Percentiles rank a stretch among this genome's conserved stretches.
phyloP scores from a whole-genome alignment of 1,284 basidiomycete species.

The Malassezia dermatis region DNA sequence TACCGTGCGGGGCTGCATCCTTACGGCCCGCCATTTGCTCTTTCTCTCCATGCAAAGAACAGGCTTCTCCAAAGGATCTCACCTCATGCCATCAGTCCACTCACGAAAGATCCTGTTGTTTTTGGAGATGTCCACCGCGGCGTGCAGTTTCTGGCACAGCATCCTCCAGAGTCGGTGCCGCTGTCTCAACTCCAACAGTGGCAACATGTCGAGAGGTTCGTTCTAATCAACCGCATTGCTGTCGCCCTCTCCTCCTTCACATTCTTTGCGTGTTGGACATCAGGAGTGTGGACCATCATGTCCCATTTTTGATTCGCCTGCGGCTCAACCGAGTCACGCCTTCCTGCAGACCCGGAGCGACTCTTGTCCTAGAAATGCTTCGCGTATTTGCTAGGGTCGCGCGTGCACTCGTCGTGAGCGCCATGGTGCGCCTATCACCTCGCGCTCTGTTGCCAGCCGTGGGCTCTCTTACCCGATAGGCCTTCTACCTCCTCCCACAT shows the following conservation, averaged over 20 bases:
- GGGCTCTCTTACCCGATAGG: slow-evolving; percentile 6
- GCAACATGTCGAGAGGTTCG: slow-evolving; percentile 12
- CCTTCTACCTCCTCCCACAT: background rate
- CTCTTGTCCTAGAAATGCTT: slow-evolving; percentile 3
- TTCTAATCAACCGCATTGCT: slow-evolving; percentile 13
- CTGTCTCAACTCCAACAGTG: slow-evolving; percentile 2
- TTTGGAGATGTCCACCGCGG: slow-evolving; percentile 8
- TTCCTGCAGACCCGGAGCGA: background rate
- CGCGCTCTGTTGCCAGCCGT: slow-evolving; percentile 14
- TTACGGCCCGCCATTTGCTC: slow-evolving; percentile 14
- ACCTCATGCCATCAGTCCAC: background rate
- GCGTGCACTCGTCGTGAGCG: slow-evolving; percentile 13
- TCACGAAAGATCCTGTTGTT: background rate
- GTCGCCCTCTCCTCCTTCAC: slow-evolving; percentile 12
- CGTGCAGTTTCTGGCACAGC: slow-evolving; percentile 1
- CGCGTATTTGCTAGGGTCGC: slow-evolving; percentile 1
- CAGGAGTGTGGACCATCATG: slow-evolving; percentile 16
- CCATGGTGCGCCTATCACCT: slow-evolving; percentile 7
- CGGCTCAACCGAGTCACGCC: slow-evolving; percentile 16
- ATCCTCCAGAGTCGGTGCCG: background rate
- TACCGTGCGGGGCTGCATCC: slow-evolving; percentile 14
- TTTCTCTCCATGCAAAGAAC: background rate
- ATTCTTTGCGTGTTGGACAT: slow-evolving; percentile 14
- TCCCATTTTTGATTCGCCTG: slow-evolving; percentile 20
- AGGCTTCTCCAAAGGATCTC: slow-evolving; percentile 1